phyloP scores from a whole-genome alignment of 2,329 filamentous ascomycete genomes.

The Pyrenophora seminiperda region DNA sequence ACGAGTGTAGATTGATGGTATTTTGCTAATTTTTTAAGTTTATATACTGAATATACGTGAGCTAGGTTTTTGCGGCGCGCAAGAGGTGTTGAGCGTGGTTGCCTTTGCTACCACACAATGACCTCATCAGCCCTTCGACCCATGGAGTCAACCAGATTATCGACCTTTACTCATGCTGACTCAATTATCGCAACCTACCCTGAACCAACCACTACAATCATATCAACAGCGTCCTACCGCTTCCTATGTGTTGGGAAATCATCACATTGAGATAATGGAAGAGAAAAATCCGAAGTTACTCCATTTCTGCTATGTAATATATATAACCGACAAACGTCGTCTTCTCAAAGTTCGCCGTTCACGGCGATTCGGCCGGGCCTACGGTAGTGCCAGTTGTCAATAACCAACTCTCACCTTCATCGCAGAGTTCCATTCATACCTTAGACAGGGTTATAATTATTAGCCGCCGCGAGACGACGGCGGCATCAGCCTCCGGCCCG shows the following conservation, averaged over 20 bases:
- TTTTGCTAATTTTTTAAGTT: too few species aligned
- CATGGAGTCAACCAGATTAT: neutral
- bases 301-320: neutral
- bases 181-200: neutral
- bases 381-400: conserved; percentile 11
- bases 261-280: neutral
- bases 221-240: neutral
- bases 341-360: conserved; percentile 1
- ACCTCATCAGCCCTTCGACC: neutral
- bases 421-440: too few species aligned
- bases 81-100: too few species aligned
- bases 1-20: too few species aligned
- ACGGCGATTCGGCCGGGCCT: conserved; percentile 20
- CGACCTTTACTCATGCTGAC: too few species aligned
- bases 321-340: conserved; percentile 7
- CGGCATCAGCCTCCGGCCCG: too few species aligned
- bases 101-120: too few species aligned
- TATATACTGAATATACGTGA: too few species aligned
- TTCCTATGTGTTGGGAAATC: neutral
- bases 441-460: too few species aligned
- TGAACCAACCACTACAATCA: neutral
- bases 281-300: neutral
- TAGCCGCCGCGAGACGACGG: too few species aligned
- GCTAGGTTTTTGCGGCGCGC: too few species aligned
- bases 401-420: conserved; percentile 3